Base-by-base conservation (phyloP, 495 filamentous ascomycete genomes). In the Astrocystis sublimbata region DNA sequence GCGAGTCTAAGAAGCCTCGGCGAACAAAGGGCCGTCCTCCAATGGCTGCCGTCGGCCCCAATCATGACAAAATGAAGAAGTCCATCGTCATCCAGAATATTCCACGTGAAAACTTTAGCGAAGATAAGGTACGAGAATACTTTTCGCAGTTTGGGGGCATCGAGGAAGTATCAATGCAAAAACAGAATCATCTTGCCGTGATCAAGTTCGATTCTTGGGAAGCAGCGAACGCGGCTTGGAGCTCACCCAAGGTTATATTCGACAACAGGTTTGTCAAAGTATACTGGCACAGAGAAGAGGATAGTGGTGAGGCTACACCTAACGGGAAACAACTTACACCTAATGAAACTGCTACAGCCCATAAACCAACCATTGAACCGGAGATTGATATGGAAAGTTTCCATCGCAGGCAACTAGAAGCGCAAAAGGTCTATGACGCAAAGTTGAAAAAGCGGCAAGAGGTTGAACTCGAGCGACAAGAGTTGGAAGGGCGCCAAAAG, bases 231-330 rank as follows among this genome's bases (percentile, higher is more conserved):
- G 83, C 86, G 17, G 94, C 94, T 2, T 97, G 92, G 76, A 86
- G 88, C 15, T 96, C 92, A 41, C 94, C 94, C 0, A 96, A 96
- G 70, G 90, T 91, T 49, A 92, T 98, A 51, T 98, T 98, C 67
- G 92, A 97, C 63, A 98, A 98, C 65, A 83, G 94, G 19, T 98
- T 98, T 67, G 94, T 98, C 45, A 98, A 97, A 71, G 92, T 98
- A 5, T 98, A 92, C 68, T 98, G 94, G 94, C 84, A 90, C 72
- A 93, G 90, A 65, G 83, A 87, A 0, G 85, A 87, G 2, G 65
- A 67, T 19, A 77, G 77, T 33, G 70, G 75, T 5, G 58, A 62
- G 7, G 42, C 42, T 2, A 40, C 55, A 19, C 35, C 40, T 7
- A 68, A 72, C 60, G 65, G 54, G 26, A 68, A 68, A 28, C 60